Evolutionary conservation across 1,284 basidiomycete genomes (phyloP).

Genomic region (Ceratobasidium papillatum): DNA sequence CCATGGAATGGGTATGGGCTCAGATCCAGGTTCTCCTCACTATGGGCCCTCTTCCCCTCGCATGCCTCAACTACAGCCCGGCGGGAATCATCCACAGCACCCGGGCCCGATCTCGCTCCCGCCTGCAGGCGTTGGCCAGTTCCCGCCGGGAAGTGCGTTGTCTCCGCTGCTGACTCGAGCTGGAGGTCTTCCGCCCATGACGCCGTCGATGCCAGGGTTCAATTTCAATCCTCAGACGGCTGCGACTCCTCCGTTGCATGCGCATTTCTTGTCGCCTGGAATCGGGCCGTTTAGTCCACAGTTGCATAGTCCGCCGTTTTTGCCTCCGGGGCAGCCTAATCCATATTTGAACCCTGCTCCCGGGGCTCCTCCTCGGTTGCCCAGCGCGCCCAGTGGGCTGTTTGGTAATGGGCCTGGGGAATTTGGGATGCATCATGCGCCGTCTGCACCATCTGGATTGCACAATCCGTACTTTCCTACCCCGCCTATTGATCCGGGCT

Average conservation of each 20-base stretch:
- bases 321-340: conserved; percentile 19
- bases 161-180: conserved; percentile 40
- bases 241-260: conserved; percentile 42
- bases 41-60: conserved; percentile 33
- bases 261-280: conserved; percentile 46
- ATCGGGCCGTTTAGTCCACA: conserved; percentile 45
- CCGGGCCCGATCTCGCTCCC: conserved; percentile 44
- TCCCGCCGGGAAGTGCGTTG: conserved; percentile 29
- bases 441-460: conserved; percentile 7
- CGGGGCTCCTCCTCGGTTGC: conserved; percentile 28
- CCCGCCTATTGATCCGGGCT: conserved; percentile 27
- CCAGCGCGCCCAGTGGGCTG: conserved; percentile 10
- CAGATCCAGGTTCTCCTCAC: conserved; percentile 27
- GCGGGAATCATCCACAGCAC: conserved; percentile 20
- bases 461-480: conserved; percentile 28
- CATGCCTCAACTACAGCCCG: conserved; percentile 4
- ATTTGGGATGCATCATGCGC: conserved; percentile 37
- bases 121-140: conserved; percentile 34
- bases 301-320: conserved; percentile 32
- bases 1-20: not conserved
- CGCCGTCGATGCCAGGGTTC: conserved; percentile 47
- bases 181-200: conserved; percentile 45
- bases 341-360: conserved; percentile 38
- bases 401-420: conserved; percentile 22
- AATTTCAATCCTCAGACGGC: conserved; percentile 43